Conservation (phyloP, 2,329 filamentous ascomycete species). For the Cercospora sp. region DNA sequence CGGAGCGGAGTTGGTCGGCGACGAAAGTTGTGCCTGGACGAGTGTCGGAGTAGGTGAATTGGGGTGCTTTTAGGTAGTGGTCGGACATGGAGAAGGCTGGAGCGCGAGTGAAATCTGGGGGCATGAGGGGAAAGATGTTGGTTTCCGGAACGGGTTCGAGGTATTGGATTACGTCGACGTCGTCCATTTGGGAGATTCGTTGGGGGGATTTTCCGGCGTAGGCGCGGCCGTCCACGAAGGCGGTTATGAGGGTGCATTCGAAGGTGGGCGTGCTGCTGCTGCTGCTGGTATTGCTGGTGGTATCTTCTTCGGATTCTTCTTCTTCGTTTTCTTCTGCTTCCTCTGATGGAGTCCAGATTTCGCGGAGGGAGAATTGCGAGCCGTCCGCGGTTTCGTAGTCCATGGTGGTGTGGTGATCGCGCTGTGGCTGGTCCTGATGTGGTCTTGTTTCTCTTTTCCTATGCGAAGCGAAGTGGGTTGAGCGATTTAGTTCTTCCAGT, state of each 20-base stretch:
- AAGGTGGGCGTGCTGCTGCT: conserved; percentile 14
- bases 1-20: conserved; percentile 34
- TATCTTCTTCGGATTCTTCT: not conserved
- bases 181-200: conserved; percentile 28
- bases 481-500: not conserved
- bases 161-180: conserved; percentile 29
- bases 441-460: not conserved
- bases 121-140: conserved; percentile 33
- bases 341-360: conserved; percentile 21
- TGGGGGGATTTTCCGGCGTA: conserved; percentile 28
- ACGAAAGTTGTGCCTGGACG: conserved; percentile 33
- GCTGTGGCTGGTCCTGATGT: not conserved
- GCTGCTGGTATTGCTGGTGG: conserved; percentile 3
- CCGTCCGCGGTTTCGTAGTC: conserved; percentile 35
- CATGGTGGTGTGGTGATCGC: conserved; percentile 26
- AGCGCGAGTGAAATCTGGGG: conserved; percentile 23
- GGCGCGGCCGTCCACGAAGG: conserved; percentile 34
- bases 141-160: conserved; percentile 30
- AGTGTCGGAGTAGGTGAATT: conserved; percentile 34
- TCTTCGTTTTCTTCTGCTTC: not conserved
- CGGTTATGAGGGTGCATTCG: conserved; percentile 30
- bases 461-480: not conserved
- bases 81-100: conserved; percentile 23
- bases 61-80: conserved; percentile 38
- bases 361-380: conserved; percentile 33